These are phyloP conservation scores for Ampelocalamus luodianensis DNA, from an alignment of 176 grass and related monocot genomes.

Conservation along the genomic window DNA sequence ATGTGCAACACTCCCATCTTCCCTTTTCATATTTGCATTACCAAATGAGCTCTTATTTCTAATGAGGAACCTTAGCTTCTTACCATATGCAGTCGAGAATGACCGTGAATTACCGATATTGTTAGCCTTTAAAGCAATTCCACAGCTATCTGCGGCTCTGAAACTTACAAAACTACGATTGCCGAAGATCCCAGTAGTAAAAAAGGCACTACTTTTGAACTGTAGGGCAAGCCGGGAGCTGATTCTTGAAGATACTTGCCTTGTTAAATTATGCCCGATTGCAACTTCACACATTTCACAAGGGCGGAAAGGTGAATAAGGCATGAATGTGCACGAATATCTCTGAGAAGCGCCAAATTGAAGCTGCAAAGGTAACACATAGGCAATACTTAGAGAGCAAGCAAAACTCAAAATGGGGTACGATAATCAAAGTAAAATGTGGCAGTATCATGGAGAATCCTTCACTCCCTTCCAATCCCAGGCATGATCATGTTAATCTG, in stretches of 20 bases:
- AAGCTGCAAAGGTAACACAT: conserved; percentile 57
- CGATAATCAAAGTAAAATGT: not conserved
- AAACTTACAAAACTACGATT: conserved; percentile 27
- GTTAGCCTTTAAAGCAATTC: conserved; percentile 39
- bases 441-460: not conserved
- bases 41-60: conserved; percentile 39
- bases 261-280: conserved; percentile 50
- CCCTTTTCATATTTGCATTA: conserved; percentile 32
- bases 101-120: conserved; percentile 32
- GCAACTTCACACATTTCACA: conserved; percentile 48
- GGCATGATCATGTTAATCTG: not conserved
- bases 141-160: conserved; percentile 4
- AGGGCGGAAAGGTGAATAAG: conserved; percentile 34
- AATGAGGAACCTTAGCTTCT: conserved; percentile 35
- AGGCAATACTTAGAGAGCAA: conserved; percentile 14
- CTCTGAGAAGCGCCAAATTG: conserved; percentile 52
- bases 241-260: conserved; percentile 32
- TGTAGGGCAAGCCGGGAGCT: conserved; percentile 43
- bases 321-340: conserved; percentile 47
- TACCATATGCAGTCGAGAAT: conserved; percentile 47
- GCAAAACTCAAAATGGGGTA: not conserved
- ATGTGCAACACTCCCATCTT: conserved; percentile 37
- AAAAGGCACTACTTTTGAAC: conserved; percentile 54
- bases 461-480: not conserved
- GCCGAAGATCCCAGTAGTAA: conserved; percentile 53